Percentiles rank a stretch among this genome's conserved stretches.
phyloP scores from a whole-genome alignment of 2,329 filamentous ascomycete genomes.

The Cordyceps cicadae region DNA sequence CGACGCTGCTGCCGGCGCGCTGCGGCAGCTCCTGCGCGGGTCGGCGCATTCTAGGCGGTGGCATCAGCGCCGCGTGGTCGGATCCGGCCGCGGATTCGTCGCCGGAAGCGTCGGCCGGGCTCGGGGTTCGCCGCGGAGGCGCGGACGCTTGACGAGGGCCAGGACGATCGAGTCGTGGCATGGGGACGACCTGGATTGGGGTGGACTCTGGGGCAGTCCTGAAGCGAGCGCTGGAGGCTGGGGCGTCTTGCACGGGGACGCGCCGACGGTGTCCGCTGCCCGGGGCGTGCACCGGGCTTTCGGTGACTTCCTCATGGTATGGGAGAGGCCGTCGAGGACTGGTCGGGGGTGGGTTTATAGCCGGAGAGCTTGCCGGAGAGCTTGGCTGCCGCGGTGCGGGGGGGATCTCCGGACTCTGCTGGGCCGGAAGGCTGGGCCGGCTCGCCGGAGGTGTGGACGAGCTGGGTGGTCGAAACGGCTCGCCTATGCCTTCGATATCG shows the following conservation, averaged over 20 bases:
- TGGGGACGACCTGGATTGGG: slow-evolving; percentile 13
- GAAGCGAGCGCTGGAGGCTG: slow-evolving; percentile 35
- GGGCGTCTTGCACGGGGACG: slow-evolving; percentile 26
- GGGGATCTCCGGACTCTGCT: background rate
- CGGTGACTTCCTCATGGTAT: slow-evolving; percentile 27
- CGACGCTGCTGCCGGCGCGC: background rate
- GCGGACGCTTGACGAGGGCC: background rate
- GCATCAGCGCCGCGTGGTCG: slow-evolving; percentile 16
- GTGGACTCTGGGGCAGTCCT: slow-evolving; percentile 30
- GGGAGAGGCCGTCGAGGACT: background rate
- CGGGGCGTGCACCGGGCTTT: slow-evolving; percentile 47
- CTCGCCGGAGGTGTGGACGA: background rate
- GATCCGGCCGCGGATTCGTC: slow-evolving; percentile 12
- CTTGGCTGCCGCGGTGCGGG: background rate
- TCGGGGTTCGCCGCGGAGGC: background rate
- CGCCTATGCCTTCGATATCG: slow-evolving; percentile 35
- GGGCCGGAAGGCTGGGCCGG: background rate
- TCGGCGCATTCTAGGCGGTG: background rate
- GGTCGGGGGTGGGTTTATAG: background rate
- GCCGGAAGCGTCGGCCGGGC: background rate
- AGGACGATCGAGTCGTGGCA: background rate
- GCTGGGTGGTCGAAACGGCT: slow-evolving; percentile 15
- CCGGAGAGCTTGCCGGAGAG: background rate
- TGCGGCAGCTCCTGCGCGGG: background rate
- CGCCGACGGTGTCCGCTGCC: slow-evolving; percentile 45